Base-by-base conservation (phyloP, 2,329 filamentous ascomycete species). In the Trichoderma cornu-damae region DNA sequence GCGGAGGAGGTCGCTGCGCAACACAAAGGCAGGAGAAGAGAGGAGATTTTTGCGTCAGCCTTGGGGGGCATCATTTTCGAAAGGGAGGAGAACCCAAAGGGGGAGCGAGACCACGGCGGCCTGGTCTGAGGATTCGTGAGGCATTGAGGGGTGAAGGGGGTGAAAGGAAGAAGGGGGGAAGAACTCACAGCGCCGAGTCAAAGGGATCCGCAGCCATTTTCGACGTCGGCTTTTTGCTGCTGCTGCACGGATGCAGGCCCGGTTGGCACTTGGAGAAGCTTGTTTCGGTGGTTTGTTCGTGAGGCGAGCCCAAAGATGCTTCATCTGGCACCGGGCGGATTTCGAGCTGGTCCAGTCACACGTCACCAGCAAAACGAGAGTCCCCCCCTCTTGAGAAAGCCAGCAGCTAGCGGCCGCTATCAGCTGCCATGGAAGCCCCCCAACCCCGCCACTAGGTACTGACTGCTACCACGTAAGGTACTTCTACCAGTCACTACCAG, bases 1-100 rank as follows among this genome's bases (percentile, higher is more conserved):
- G 67, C 94, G 93, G 75, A 99, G 93, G 71, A 99, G 92, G 79
- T 99, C 94, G 69, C 94, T 97, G 49, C 55, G 58, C 47, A 12
- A 26, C 7, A 11, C 5, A 5, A 5, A 24, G 58, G 56, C 28
- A 32, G 43, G 46, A 20, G 38, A 35, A 22, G 8, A 16, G 32
- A 28, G n/a, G n/a, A n/a, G n/a, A n/a, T n/a, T n/a, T n/a, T n/a
- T 20, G 18, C 11, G 50, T 26, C n/a, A 28, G 32, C 8, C 14
- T 24, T 32, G 20, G 46, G 8, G 30, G 30, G n/a, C n/a, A n/a
- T n/a, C n/a, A n/a, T n/a, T n/a, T n/a, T 32, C 8, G 12, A 30
- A 6, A 43, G 49, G 28, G 43, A 22, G 16, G 18, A 38, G 20
- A 37, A 22, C 18, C 30, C 35, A 22, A 30, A 14, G 50, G 40